phyloP scores from a whole-genome alignment of 805 yeast species.

The Hanseniaspora guilliermondii region DNA sequence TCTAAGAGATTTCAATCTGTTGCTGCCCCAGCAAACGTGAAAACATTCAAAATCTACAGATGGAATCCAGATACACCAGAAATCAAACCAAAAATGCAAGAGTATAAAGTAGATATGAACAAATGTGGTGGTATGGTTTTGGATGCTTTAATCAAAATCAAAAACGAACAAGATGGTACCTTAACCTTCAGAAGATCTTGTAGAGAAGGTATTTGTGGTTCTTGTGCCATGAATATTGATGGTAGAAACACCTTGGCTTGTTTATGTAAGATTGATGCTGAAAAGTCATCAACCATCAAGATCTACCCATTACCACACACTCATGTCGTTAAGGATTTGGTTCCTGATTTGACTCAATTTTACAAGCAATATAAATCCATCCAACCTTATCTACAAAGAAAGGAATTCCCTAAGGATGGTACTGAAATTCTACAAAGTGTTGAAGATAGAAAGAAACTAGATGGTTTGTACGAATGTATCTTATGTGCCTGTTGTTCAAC shows the following conservation, averaged over 20 bases:
- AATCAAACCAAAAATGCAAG: conserved; percentile 74
- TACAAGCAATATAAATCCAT: conserved; percentile 97
- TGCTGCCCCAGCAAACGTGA: conserved; percentile 45
- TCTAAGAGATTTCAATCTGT: conserved; percentile 15
- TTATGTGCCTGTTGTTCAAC: conserved; percentile 98
- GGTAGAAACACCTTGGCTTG: conserved; percentile 96
- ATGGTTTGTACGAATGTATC: conserved; percentile 94
- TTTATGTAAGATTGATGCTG: conserved; percentile 81
- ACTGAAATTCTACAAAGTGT: conserved; percentile 83
- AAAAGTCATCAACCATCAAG: conserved; percentile 60
- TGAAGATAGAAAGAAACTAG: conserved; percentile 89
- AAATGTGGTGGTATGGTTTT: conserved; percentile 95
- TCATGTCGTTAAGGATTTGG: conserved; percentile 93
- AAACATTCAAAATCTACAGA: conserved; percentile 86
- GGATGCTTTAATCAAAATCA: conserved; percentile 87
- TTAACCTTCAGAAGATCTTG: conserved; percentile 95
- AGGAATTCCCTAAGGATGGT: conserved; percentile 69
- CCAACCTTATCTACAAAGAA: conserved; percentile 88
- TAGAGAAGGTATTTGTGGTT: conserved; percentile 98
- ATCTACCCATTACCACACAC: conserved; percentile 96
- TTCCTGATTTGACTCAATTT: conserved; percentile 93
- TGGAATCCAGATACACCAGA: conserved; percentile 98
- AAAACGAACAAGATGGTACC: conserved; percentile 92
- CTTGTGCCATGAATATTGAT: conserved; percentile 99
- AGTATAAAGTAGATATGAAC: conserved; percentile 74